Evolutionary conservation across 1,139 yeast species (phyloP), one percentile per base, ranked within the genome.

Genomic region (Scheffersomyces illinoinensis): DNA sequence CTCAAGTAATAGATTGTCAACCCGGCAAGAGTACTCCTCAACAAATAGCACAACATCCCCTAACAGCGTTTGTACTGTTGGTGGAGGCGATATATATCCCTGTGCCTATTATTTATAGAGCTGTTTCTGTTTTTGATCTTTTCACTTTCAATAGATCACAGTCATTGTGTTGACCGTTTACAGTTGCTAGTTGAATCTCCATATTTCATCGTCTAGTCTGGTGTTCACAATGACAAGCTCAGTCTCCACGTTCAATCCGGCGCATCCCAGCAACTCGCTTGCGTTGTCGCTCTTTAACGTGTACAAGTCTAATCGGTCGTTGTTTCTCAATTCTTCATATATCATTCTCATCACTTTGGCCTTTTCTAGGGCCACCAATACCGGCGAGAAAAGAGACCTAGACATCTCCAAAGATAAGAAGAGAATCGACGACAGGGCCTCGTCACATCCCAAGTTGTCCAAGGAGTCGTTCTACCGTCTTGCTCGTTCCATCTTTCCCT

Each of bases 301-400:
- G 43, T 81, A 81, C 64, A 74, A 77, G 67, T 72, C 79, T 57
- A 83, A 84, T 68, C 72, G 87, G 63, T 78, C 83, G 43, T 66
- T 79, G 43, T 76, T 87, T 8, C 72, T 85, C 56, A 80, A 84
- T 62, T 73, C 84, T 3, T 81, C 85, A 1, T 85, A 84, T 64
- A 74, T 82, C 54, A 70, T 83, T 47, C 73, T 83, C 51, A 72
- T 83, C 52, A 79, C 83, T 0, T 79, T 83, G 3, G 84, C 84
- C 2, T 80, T 81, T 61, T 69, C 82, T 0, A 81, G 83, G 4
- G 84, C 82, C 19, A 79, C 84, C 43, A 72, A 68, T 53, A 73
- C 81, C 1, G 66, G 69, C 17, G 59, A 49, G 47, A 60, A 57
- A 50, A 56, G 46, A 26, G 59, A 52, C 8, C 50, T 59, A n/a